Base-by-base conservation (phyloP, 2,329 filamentous ascomycete genomes). In the Beauveria varroae region DNA sequence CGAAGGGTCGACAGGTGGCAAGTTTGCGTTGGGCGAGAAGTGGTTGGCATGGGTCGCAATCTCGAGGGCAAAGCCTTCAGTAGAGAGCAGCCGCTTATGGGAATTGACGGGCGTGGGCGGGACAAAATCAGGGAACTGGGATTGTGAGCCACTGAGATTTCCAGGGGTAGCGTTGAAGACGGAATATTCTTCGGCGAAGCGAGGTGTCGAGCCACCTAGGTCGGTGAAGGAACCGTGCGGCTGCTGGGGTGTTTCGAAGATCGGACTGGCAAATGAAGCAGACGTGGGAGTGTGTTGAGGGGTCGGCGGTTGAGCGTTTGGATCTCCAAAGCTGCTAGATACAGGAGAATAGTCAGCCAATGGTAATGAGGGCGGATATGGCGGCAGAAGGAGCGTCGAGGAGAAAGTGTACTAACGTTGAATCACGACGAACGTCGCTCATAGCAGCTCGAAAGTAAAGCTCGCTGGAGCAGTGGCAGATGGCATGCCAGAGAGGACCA, bases 111-210 rank as follows among this genome's bases (percentile, higher is more conserved):
- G 74, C 44, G 70, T 64, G 70, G 75, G 60, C 67, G 73, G 65
- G 68, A 69, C 67, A 67, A 79, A 78, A 66, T 81, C 79, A 65
- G 73, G 67, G 68, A 82, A 83, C 16, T 73, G 70, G 62, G 70
- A 44, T 61, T 77, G 74, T 49, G 74, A 71, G 58, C 75, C 79
- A 67, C 76, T 76, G 60, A 86, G 75, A 68, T 85, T 83, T 53
- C 82, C 84, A 18, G 84, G 84, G 9, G 84, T 86, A n/a, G 79
- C 75, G 73, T 85, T 84, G 76, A 87, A 86, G 68, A 86, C 83
- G 64, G 84, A 85, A 68, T 85, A 86, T 65, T 86, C 84, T 69
- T 86, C 83, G 65, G 84, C 83, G 74, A 86, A 87, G 62, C 78
- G 79, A 70, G 84, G 84, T 50, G 84, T 86, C 79, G 81, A 84